Evolutionary conservation across 2,329 filamentous ascomycete species (phyloP).

Genomic region (Phaeophleospora eucalypticola): DNA sequence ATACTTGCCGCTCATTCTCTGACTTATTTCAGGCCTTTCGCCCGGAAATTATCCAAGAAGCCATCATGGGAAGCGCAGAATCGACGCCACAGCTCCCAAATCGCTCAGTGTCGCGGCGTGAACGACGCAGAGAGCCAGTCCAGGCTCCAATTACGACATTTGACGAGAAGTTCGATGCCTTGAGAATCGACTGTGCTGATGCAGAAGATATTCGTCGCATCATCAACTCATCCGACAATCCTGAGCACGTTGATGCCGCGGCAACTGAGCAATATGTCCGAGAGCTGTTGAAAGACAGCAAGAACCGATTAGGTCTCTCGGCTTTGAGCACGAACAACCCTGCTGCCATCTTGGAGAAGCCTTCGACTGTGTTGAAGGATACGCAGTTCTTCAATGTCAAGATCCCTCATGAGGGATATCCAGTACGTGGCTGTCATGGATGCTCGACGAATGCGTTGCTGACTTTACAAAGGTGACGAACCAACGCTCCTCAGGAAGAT

Average conservation of each 20-base stretch:
- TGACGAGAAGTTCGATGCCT: slow-evolving; percentile 35
- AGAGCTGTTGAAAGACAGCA: slow-evolving; percentile 33
- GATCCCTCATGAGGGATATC: slow-evolving; percentile 75
- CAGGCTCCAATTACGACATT: slow-evolving; percentile 19
- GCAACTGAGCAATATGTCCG: slow-evolving; percentile 31
- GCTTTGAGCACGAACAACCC: slow-evolving; percentile 67
- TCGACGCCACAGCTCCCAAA: slow-evolving; percentile 18
- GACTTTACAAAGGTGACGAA: slow-evolving; percentile 61
- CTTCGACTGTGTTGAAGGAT: slow-evolving; percentile 60
- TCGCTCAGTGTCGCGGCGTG: slow-evolving; percentile 13
- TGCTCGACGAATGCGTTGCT: neutral
- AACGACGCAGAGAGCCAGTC: slow-evolving; percentile 11
- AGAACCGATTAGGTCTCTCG: slow-evolving; percentile 69
- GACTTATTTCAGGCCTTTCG: too few species aligned
- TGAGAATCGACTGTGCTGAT: slow-evolving; percentile 26
- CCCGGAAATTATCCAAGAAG: neutral
- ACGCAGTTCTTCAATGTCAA: slow-evolving; percentile 79
- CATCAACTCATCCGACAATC: slow-evolving; percentile 21
- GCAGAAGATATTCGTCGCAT: slow-evolving; percentile 8
- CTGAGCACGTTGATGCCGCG: slow-evolving; percentile 28
- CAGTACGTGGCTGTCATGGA: slow-evolving; percentile 32
- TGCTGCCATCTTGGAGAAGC: slow-evolving; percentile 61
- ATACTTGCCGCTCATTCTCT: neutral
- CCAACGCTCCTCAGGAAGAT: slow-evolving; percentile 74
- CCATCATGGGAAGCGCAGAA: slow-evolving; percentile 24